Percentiles rank a stretch among this genome's conserved stretches.
phyloP scores from a whole-genome alignment of 176 grass and related monocot species.

The Phoenix dactylifera region DNA sequence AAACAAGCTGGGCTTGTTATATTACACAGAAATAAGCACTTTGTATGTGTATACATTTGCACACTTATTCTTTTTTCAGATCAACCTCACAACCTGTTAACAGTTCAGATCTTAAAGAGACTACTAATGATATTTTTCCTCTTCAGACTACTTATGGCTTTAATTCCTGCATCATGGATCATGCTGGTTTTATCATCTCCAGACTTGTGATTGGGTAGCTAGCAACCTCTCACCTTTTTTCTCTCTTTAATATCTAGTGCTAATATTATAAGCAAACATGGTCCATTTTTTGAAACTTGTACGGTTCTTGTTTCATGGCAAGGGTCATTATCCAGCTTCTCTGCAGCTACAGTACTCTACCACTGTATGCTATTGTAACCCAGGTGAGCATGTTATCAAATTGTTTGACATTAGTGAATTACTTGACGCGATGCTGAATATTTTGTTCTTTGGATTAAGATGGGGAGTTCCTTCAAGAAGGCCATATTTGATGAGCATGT shows the following conservation, averaged over 20 bases:
- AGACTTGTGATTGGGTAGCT: conserved; percentile 68
- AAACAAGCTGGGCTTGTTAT: too few relatives aligned
- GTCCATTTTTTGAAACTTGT: background rate
- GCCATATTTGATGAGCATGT: conserved; percentile 78
- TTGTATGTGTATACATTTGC: too few relatives aligned
- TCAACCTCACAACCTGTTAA: too few relatives aligned
- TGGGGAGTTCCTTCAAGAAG: conserved; percentile 78
- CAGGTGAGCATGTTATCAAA: conserved; percentile 29
- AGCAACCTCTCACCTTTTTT: background rate
- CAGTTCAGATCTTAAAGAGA: background rate
- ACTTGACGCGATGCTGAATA: background rate
- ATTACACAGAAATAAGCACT: too few relatives aligned
- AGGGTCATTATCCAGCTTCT: conserved; percentile 68
- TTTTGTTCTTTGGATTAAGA: conserved; percentile 28
- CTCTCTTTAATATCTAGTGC: background rate
- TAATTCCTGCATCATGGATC: conserved; percentile 87
- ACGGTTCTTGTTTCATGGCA: conserved; percentile 18
- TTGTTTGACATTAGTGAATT: background rate
- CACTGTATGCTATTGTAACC: conserved; percentile 81
- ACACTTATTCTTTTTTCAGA: too few relatives aligned
- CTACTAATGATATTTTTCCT: background rate
- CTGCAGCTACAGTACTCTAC: conserved; percentile 91
- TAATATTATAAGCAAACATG: background rate
- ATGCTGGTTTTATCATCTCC: conserved; percentile 55
- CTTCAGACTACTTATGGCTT: conserved; percentile 69